A percentile compares a stretch with the other conserved stretches of the same genome.
These are phyloP conservation scores for Dictyostelium brefeldianum DNA, from an alignment of 78 protist species.

Conservation along the genomic window DNA sequence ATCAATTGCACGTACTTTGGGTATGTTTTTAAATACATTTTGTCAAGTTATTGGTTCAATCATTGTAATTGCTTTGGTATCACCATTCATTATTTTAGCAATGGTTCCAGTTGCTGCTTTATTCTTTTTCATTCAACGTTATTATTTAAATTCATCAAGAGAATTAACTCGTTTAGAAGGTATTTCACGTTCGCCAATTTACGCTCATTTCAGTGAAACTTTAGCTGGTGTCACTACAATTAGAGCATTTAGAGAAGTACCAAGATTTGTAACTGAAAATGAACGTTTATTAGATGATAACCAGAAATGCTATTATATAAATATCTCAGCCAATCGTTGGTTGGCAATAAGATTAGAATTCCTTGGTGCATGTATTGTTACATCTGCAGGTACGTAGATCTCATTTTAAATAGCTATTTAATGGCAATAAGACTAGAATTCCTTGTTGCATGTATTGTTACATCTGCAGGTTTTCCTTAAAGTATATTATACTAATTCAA, in stretches of 20 bases:
- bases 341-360: conserved; percentile 89
- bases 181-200: conserved; percentile 93
- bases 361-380: conserved; percentile 84
- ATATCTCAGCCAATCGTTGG: conserved; percentile 88
- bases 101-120: conserved; percentile 82
- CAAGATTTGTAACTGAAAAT: conserved; percentile 30
- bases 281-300: conserved; percentile 71
- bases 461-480: background rate
- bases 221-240: conserved; percentile 95
- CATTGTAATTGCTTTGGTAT: conserved; percentile 61
- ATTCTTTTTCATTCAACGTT: conserved; percentile 86
- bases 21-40: conserved; percentile 72
- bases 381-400: background rate
- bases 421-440: conserved; percentile 91
- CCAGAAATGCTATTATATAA: conserved; percentile 72
- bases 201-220: conserved; percentile 91
- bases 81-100: conserved; percentile 79
- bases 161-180: conserved; percentile 93
- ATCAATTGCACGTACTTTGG: conserved; percentile 51
- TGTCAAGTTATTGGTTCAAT: conserved; percentile 75
- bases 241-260: conserved; percentile 86
- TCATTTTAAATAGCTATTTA: background rate
- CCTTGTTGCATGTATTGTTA: conserved; percentile 83
- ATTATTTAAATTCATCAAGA: conserved; percentile 85
- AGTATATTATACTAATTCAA: background rate